Evolutionary conservation across 2,329 filamentous ascomycete genomes (phyloP), one percentile per base, ranked within the genome.

Genomic region (Microsporum ferrugineum): DNA sequence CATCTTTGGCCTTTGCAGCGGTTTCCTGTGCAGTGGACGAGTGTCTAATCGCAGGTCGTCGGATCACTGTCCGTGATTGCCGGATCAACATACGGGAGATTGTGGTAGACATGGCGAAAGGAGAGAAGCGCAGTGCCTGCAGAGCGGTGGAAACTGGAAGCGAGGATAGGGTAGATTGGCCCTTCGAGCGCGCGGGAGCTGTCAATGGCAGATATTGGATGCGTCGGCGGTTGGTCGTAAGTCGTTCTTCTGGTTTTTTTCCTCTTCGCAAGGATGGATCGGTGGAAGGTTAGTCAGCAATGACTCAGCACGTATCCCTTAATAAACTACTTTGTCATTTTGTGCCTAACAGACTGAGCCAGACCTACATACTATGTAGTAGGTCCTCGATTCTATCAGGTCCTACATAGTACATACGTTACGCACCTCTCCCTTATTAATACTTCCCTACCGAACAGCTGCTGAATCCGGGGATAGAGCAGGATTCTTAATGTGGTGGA

Each of bases 31-130:
- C 73, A 60, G 76, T 76, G 59, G 77, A 79, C 65, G 77, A 74
- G 68, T 78, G 71, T 72, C 77, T 75, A 69, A 76, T 71, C 64
- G 71, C 71, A 66, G 74, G 73, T 68, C 75, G 72, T 64, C 76
- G 76, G 68, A 76, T 70, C 67, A 78, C 71, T 69, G 75, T 74
- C 72, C 75, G 75, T 69, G 75, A 76, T 71, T 78, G 76, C 70
- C 76, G 76, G 66, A 77, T 71, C 60, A 76, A 70, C 68, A 74
- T 71, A 70, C 76, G 75, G 67, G 75, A 74, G 66, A 71, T 71
- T 66, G 75, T 68, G 64, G 70, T 71, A 66, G 75, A 73, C 76
- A 77, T 78, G 66, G 70, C 75, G 71, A 69, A 65, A 65, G 67
- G 34, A 60, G 60, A 61, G 51, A 36, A 53, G 45, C 43, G 60